Evolutionary conservation across 2,329 filamentous ascomycete species (phyloP).

Genomic region (Talaromyces atroroseus): DNA sequence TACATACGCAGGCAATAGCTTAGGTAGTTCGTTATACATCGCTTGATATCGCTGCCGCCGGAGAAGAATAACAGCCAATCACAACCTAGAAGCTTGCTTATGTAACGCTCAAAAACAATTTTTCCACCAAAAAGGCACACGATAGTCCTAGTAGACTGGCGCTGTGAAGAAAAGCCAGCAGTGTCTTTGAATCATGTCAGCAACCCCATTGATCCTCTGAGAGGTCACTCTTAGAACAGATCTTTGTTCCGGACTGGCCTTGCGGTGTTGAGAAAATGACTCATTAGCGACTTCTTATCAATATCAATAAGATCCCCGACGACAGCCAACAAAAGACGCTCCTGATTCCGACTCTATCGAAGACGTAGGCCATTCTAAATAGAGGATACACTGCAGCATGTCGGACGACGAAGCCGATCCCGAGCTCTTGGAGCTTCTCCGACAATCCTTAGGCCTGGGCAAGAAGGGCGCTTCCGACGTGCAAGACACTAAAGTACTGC

Average conservation of each 20-base stretch:
- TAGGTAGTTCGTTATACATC: too few species aligned
- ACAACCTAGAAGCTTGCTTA: not conserved
- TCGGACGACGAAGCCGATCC: constrained; percentile 88
- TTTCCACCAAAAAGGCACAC: not conserved
- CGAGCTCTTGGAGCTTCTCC: constrained; percentile 79
- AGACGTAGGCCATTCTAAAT: constrained; percentile 11
- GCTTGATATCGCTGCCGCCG: not conserved
- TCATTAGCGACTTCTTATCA: constrained; percentile 4
- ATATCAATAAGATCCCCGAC: constrained; percentile 10
- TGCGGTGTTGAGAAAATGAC: not conserved
- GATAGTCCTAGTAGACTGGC: not conserved
- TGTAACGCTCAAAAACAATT: not conserved
- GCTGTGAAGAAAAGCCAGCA: not conserved
- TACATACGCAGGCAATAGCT: too few species aligned
- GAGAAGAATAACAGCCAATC: constrained; percentile 1
- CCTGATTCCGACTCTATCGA: constrained; percentile 1
- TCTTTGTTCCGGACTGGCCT: not conserved
- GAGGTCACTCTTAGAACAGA: not conserved
- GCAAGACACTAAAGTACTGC: constrained; percentile 73
- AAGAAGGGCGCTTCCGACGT: constrained; percentile 47
- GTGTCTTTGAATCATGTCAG: not conserved
- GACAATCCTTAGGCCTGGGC: constrained; percentile 64
- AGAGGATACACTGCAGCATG: constrained; percentile 48
- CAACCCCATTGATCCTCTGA: not conserved
- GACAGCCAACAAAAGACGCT: not conserved